These are phyloP conservation scores for Miamiensis avidus DNA, from an alignment of 169 alveolate genomes.

Conservation along the genomic window DNA sequence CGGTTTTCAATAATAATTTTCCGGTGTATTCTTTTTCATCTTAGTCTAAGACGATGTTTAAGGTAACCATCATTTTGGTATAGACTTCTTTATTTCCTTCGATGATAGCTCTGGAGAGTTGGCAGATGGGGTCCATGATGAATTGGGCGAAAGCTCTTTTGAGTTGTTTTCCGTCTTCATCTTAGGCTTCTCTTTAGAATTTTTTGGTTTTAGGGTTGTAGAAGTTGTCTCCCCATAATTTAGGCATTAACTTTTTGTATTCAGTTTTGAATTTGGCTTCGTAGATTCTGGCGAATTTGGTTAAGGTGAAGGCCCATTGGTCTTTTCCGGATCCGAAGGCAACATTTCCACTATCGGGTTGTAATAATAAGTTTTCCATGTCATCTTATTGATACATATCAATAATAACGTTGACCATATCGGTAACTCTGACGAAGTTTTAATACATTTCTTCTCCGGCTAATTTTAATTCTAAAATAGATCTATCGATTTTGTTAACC, in stretches of 20 bases:
- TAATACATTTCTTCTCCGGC: conserved; percentile 98
- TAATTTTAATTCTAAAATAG: conserved; percentile 95
- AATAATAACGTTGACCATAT: conserved; percentile 97
- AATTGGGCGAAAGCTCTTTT: conserved; percentile 97
- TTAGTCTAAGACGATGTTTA: conserved; percentile 94
- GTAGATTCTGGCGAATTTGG: conserved; percentile 95
- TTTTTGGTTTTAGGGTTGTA: conserved; percentile 95
- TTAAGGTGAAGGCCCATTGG: conserved; percentile 99
- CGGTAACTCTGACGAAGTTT: conserved; percentile 96
- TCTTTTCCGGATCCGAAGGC: conserved; percentile 99
- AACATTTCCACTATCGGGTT: conserved; percentile 98
- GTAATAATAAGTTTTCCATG: conserved; percentile 94
- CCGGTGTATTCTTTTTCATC: conserved; percentile 96
- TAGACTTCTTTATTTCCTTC: conserved; percentile 95
- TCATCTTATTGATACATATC: conserved; percentile 95
- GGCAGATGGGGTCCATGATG: conserved; percentile 98
- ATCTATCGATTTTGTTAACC: conserved; percentile 98
- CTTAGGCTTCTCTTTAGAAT: conserved; percentile 89
- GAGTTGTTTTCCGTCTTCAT: conserved; percentile 67
- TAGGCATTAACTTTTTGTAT: conserved; percentile 94
- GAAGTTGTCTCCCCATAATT: conserved; percentile 99
- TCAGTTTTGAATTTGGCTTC: conserved; percentile 95
- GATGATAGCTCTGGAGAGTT: conserved; percentile 92
- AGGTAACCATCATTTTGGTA: conserved; percentile 90
- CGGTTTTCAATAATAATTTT: conserved; percentile 96